These are phyloP conservation scores for Puccinia polysora DNA, from an alignment of 1,284 basidiomycete species.

Conservation along the genomic window DNA sequence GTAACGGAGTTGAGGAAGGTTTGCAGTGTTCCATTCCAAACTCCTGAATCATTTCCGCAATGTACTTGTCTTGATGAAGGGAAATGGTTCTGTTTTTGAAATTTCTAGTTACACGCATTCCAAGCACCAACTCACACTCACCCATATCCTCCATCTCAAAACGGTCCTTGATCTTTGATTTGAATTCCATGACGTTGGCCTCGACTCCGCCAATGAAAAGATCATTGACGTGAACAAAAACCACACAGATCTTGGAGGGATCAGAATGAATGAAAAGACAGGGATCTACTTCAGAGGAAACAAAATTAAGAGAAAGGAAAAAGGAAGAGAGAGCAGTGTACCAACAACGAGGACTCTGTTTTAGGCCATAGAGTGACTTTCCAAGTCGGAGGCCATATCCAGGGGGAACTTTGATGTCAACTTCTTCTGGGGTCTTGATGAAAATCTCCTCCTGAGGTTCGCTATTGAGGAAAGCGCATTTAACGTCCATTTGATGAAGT, in stretches of 20 bases:
- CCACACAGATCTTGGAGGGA: not conserved
- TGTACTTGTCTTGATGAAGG: not conserved
- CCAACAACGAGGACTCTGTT: not conserved
- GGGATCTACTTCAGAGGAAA: not conserved
- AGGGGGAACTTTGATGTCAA: not conserved
- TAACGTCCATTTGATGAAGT: too few relatives aligned
- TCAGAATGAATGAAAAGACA: not conserved
- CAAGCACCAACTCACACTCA: not conserved
- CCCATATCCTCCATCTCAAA: slow-evolving; percentile 16
- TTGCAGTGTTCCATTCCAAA: not conserved
- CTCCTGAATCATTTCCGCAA: not conserved
- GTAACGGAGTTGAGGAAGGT: not conserved
- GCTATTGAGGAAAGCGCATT: slow-evolving; percentile 4
- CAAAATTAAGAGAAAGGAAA: not conserved
- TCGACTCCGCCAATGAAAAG: not conserved
- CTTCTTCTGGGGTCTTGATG: not conserved
- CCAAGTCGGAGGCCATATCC: not conserved
- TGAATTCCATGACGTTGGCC: not conserved
- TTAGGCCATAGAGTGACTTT: not conserved
- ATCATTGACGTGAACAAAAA: slow-evolving; percentile 11
- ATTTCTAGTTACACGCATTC: not conserved
- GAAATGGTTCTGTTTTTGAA: not conserved
- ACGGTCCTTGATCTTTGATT: not conserved
- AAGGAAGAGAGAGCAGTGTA: not conserved
- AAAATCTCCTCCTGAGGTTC: not conserved